These are phyloP conservation scores for Trifolium repens DNA, from an alignment of 306 rosid genomes.

Conservation along the genomic window DNA sequence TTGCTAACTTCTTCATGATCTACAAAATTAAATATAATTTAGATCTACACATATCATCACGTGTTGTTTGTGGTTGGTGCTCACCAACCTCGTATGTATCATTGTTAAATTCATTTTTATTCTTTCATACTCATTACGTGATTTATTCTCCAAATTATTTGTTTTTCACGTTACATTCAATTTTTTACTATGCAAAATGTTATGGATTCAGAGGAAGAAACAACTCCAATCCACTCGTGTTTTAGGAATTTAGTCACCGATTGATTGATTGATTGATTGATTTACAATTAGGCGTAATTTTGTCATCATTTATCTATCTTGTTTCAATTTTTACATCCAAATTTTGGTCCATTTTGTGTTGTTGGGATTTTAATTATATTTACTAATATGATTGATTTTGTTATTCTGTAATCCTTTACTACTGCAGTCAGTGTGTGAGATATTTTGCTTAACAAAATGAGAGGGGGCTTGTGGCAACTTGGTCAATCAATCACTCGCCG, in stretches of 20 bases:
- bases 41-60: slow-evolving; percentile 26
- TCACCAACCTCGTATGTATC: background rate
- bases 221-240: background rate
- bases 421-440: slow-evolving; percentile 13
- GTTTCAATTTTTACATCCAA: slow-evolving; percentile 16
- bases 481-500: slow-evolving; percentile 89
- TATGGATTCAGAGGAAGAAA: background rate
- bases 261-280: background rate
- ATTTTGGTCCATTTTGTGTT: slow-evolving; percentile 6
- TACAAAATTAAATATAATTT: background rate
- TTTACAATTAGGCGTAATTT: too few species aligned
- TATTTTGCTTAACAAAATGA: slow-evolving; percentile 52
- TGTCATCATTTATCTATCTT: slow-evolving; percentile 11
- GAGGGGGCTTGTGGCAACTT: slow-evolving; percentile 78
- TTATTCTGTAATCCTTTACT: too few species aligned
- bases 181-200: slow-evolving; percentile 31
- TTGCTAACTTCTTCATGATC: background rate
- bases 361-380: background rate
- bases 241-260: too few species aligned
- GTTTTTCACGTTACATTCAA: slow-evolving; percentile 5
- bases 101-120: background rate
- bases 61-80: background rate
- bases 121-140: too few species aligned
- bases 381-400: too few species aligned
- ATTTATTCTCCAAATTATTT: background rate